These are phyloP conservation scores for Triticum aestivum DNA, from an alignment of 176 grass and related monocot species.

Conservation along the genomic window IWGSC_CS_RefSeq_v2.1 NC_057801.1:261518312-261518811, in stretches of 20 bases:
- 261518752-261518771: neutral
- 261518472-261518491: neutral
- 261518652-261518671: neutral
- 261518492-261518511: neutral
- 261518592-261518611: neutral
- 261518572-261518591: neutral
- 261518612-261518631: neutral
- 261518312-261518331: neutral
- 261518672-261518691: neutral
- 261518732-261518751: neutral
- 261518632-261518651: neutral
- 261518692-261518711: neutral
- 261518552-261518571: neutral
- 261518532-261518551: neutral
- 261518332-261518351: neutral
- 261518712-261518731: neutral
- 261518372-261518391: neutral
- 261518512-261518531: neutral
- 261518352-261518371: neutral
- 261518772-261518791: neutral
- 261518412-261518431: neutral
- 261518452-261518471: neutral
- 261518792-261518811: constrained; percentile 21
- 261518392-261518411: neutral
- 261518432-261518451: neutral